A percentile compares a stretch with the other conserved stretches of the same genome.
These are phyloP conservation scores for Plantago lanceolata DNA, from an alignment of 305 asterid genomes.

Conservation along the genomic window DNA sequence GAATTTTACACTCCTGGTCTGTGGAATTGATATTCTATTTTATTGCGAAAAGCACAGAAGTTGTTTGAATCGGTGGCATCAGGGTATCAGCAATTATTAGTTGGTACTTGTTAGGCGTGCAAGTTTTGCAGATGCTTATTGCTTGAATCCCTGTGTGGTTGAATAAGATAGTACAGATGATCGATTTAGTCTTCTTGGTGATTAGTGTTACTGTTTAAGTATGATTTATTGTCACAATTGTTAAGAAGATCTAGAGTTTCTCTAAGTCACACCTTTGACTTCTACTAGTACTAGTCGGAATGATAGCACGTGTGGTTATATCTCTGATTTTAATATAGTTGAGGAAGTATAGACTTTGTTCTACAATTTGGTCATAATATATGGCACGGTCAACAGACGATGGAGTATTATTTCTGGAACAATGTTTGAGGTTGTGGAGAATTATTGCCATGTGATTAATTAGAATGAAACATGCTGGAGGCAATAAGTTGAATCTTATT, in stretches of 20 bases:
- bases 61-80: not conserved
- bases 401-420: no score
- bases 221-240: conserved; percentile 6
- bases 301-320: not conserved
- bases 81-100: not conserved
- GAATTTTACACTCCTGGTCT: not conserved
- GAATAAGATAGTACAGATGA: conserved; percentile 15
- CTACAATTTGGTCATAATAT: not conserved
- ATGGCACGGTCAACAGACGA: not conserved
- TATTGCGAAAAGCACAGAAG: not conserved
- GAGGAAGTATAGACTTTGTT: not conserved
- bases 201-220: conserved; percentile 9
- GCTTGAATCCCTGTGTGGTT: not conserved
- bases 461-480: not conserved
- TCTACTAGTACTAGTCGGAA: not conserved
- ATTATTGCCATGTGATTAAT: no score
- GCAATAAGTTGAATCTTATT: not conserved
- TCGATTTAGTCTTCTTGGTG: conserved; percentile 18
- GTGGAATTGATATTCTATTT: not conserved
- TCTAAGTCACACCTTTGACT: not conserved
- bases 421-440: no score
- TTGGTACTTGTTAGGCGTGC: not conserved
- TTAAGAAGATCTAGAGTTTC: not conserved
- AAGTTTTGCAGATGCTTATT: conserved; percentile 11
- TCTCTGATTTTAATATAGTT: not conserved